phyloP scores from a whole-genome alignment of 371 early-diverging fungal species.

The Dichotomocladium elegans region DNA sequence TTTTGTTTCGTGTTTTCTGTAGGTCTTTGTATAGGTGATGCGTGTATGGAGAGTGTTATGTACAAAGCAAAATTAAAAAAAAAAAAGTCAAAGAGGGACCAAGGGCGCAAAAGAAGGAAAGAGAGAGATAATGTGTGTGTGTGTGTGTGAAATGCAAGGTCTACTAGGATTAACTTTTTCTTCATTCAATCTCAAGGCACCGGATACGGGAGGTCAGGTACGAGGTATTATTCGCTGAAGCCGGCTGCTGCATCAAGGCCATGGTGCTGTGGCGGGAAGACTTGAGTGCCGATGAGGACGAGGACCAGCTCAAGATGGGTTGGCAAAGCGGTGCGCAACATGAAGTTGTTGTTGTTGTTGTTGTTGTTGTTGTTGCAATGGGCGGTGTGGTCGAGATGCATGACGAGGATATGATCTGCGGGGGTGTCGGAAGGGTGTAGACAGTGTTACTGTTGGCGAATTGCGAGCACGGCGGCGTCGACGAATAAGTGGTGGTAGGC shows the following conservation, averaged over 20 bases:
- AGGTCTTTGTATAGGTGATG: no score
- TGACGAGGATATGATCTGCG: no score
- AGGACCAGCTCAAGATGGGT: conserved; percentile 46
- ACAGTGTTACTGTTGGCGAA: background rate
- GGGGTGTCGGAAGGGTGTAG: no score
- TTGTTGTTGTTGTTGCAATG: conserved; percentile 8
- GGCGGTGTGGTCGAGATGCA: no score
- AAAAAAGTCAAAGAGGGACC: no score
- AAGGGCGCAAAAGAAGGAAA: no score
- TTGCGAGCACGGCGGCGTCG: background rate
- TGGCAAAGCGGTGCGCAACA: conserved; percentile 11
- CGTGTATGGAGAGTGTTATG: no score
- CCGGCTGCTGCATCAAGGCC: conserved; percentile 2
- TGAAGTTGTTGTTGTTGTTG: background rate
- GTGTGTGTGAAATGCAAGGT: no score
- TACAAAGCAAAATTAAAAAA: no score
- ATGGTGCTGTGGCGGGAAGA: conserved; percentile 10
- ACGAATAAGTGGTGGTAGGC: background rate
- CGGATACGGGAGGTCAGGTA: background rate
- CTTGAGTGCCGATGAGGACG: conserved; percentile 20
- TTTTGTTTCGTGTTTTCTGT: no score
- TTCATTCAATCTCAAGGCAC: background rate
- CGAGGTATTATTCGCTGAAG: conserved; percentile 1
- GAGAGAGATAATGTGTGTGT: no score
- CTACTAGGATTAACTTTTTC: no score